Base-by-base conservation (phyloP, 129 eudicot species). In the Centella asiatica region DNA sequence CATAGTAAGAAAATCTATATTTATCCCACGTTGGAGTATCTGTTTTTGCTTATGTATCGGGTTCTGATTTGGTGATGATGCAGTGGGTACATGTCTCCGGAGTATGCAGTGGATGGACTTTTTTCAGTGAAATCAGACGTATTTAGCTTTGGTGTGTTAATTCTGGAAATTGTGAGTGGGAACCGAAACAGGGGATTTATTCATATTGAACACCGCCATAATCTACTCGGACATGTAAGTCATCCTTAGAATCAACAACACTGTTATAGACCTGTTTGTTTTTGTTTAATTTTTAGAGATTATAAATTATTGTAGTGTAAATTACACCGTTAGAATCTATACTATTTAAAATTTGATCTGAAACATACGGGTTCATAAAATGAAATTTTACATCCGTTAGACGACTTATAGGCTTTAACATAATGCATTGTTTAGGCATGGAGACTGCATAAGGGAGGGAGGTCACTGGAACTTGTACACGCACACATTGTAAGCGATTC, bases 211-310 rank as follows among this genome's bases (percentile, higher is more conserved):
- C 66, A 73, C 54, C 40, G 70, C 6, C 45, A 63, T 46, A 78
- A 69, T 64, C 83, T 78, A 57, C 78, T 69, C 18, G 83, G 76
- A 55, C 76, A 78, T 64, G 78, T 78, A 78, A 69, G 78, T 57
- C 24, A 36, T 23, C 14, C 40, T 60, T 36, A 22, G 1, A 36
- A 11, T 58, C 47, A 19, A 26, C 15, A 33, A 67, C 27, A 49
- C 26, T 26, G 33, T 6, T 18, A 24, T 58, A 6, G 5, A 6
- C 13, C 27, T 8, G 19, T 13, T 8, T 15, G 33, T 13, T 15
- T 52, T 27, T 4, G n/a, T n/a, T n/a, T n/a, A n/a, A n/a, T n/a
- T 31, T 24, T 13, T 4, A 53, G 37, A 53, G 1, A 24, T 24
- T 24, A 18, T 25, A n/a, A n/a, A n/a, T n/a, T n/a, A n/a, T n/a